A percentile compares a stretch with the other conserved stretches of the same genome.
Evolutionary conservation across 2,329 filamentous ascomycete genomes (phyloP).

Genomic region (Venturiaceae sp.): DNA sequence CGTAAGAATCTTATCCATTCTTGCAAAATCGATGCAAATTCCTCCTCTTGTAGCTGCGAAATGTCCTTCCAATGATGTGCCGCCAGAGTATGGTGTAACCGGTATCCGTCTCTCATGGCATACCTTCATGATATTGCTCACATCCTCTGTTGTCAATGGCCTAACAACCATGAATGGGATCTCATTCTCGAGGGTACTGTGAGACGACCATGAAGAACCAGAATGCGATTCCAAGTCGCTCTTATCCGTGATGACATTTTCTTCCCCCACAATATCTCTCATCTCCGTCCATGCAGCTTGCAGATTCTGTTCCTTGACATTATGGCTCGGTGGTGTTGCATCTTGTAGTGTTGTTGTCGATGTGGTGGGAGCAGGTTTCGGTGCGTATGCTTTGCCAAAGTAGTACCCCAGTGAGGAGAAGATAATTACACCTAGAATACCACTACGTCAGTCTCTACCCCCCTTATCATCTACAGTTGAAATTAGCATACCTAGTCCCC

Average conservation of each 20-base stretch:
- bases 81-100: slow-evolving; percentile 78
- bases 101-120: slow-evolving; percentile 75
- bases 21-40: slow-evolving; percentile 74
- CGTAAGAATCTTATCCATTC: slow-evolving; percentile 72
- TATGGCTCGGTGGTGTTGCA: slow-evolving; percentile 40
- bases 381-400: slow-evolving; percentile 38
- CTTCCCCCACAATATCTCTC: slow-evolving; percentile 49
- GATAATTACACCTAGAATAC: slow-evolving; percentile 40
- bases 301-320: slow-evolving; percentile 46
- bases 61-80: slow-evolving; percentile 83
- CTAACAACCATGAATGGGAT: slow-evolving; percentile 58
- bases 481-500: not conserved
- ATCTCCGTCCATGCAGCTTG: slow-evolving; percentile 58
- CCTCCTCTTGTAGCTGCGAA: slow-evolving; percentile 75
- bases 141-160: slow-evolving; percentile 69
- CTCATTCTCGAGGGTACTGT: slow-evolving; percentile 30
- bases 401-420: slow-evolving; percentile 46
- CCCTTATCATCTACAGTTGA: slow-evolving; percentile 19
- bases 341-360: slow-evolving; percentile 48
- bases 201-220: slow-evolving; percentile 55
- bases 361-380: slow-evolving; percentile 33
- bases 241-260: slow-evolving; percentile 50
- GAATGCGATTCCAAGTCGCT: slow-evolving; percentile 47
- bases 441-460: slow-evolving; percentile 2
- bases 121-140: slow-evolving; percentile 78